Base-by-base conservation (phyloP, 2,329 filamentous ascomycete species). In the Xylaria arbuscula region DNA sequence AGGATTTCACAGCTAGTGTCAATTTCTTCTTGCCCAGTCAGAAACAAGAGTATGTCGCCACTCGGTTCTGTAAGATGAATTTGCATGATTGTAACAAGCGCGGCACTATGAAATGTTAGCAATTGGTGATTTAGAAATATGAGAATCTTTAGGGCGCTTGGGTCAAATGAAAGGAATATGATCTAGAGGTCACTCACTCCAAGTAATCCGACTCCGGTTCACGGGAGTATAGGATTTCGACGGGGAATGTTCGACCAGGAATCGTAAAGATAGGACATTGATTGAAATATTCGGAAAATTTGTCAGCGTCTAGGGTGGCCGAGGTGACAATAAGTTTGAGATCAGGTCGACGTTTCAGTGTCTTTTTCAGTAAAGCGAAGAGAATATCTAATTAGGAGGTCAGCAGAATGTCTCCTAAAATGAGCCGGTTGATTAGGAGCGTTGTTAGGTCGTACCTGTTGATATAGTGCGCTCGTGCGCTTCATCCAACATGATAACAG, bases 1-100 rank as follows among this genome's bases (percentile, higher is more conserved):
- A 99, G 78, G 61, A 98, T 94, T 80, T 98, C 96, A 76, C 93
- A 97, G 24, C 92, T 90, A 0, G 94, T 97, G 76, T 99, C 96
- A 71, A 99, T 99, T 80, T 99, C 97, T 80, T 99, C 96, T 77
- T 98, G 94, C 6, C 96, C 96, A 0, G 97, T 99, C 74, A 99
- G 86, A 83, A 99, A 99, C 1, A 99, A 85, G n/a, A 99, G 82
- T 60, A 99, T 98, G 76, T 99, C 97, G 72, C 96, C 96, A 19
- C 90, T 87, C 7, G 94, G 93, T 76, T 99, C 96, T 1, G 92
- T 96, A 19, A 99, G 83, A 78, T 99, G 96, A 63, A 99, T 98
- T 77, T 98, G 93, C 95, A 99, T 98, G 56, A 98, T 94, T 0
- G 96, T 98, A 15, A 94, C 92, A n/a, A 99, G 84, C 0, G 96